A percentile compares a stretch with the other conserved stretches of the same genome.
Conservation (phyloP, 192 early-diverging fungal genomes). For the Coemansia erecta region DNA sequence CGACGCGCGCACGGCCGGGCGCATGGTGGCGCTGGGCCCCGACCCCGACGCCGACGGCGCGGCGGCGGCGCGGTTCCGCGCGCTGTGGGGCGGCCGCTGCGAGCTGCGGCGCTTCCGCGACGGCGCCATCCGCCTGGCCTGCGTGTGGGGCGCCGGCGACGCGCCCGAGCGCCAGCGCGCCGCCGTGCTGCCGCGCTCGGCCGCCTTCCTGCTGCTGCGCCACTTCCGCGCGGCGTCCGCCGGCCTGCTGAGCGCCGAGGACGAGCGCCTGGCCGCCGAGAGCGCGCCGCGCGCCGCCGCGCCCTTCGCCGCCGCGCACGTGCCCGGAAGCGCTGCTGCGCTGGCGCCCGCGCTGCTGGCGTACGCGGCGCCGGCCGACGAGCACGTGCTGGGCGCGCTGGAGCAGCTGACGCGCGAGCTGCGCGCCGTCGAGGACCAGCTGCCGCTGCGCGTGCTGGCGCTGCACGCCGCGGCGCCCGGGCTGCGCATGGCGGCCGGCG, state of each 20-base stretch:
- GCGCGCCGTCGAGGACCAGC: constrained; percentile 28
- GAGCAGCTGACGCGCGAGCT: constrained; percentile 33
- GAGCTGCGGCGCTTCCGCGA: constrained; percentile 95
- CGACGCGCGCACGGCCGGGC: constrained; percentile 61
- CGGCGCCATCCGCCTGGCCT: constrained; percentile 84
- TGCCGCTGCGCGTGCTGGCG: constrained; percentile 45
- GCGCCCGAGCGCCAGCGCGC: constrained; percentile 59
- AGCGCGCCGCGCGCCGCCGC: constrained; percentile 7
- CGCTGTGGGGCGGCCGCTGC: constrained; percentile 86
- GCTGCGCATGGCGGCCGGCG: constrained; percentile 62
- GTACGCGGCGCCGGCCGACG: not conserved
- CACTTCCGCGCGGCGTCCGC: constrained; percentile 62
- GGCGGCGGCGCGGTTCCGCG: constrained; percentile 64
- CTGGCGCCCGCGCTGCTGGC: too few species aligned
- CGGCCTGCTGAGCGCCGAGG: constrained; percentile 20
- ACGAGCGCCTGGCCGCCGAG: constrained; percentile 15
- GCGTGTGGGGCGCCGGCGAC: constrained; percentile 70
- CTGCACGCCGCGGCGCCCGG: constrained; percentile 45
- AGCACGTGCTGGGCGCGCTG: constrained; percentile 27
- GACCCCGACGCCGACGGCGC: constrained; percentile 66
- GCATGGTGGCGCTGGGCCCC: constrained; percentile 87
- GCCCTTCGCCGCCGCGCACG: not conserved
- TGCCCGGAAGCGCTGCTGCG: too few species aligned
- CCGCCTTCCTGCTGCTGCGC: constrained; percentile 68
- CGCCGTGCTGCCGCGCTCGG: constrained; percentile 77